Evolutionary conservation across 768 basidiomycete genomes (phyloP), one percentile per base, ranked within the genome.

Genomic region (Tylopilus sp.): DNA sequence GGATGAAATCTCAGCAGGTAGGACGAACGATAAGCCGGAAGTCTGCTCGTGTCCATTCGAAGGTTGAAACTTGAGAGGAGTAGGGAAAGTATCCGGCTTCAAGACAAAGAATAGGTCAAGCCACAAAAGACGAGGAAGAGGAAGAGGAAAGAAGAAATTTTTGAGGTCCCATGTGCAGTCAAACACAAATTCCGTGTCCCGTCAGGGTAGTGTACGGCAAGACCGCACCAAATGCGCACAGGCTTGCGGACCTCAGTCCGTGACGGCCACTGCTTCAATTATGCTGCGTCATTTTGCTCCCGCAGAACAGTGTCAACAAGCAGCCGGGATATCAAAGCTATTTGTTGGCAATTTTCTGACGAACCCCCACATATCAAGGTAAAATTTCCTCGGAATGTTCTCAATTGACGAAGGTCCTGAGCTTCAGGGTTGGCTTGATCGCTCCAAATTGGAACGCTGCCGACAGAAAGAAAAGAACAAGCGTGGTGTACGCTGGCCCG

Each of bases 11-110:
- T 21, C 10, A 38, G 33, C 2, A 71, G 42, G 30, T 71, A 57
- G 1, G 67, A 69, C 2, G 65, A 67, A 13, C 67, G 63, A 44
- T 70, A 69, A 34, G 61, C 45, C 1, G 67, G 69, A 0, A 69
- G 53, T 0, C 58, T 38, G 0, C 42, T 36, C 0, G 45, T 30
- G 36, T 68, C 63, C 63, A 70, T 63, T 26, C 9, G 26, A 34
- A 28, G 24, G 31, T 42, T 17, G 14, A 42, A n/a, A n/a, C n/a
- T n/a, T n/a, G 26, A 45, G 37, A 13, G 29, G 26, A 41, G 43
- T 6, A 52, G 26, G 28, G 9, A n/a, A n/a, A n/a, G 45, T 19
- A 37, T 26, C 36, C 37, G 26, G 24, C 33, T 54, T 40, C 48
- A 34, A 43, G 52, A 50, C 17, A 22, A 22, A 29, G 50, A 56